A percentile compares a stretch with the other conserved stretches of the same genome.
Evolutionary conservation across 768 basidiomycete species (phyloP).

Genomic region (Leccinum rimulosum): DNA sequence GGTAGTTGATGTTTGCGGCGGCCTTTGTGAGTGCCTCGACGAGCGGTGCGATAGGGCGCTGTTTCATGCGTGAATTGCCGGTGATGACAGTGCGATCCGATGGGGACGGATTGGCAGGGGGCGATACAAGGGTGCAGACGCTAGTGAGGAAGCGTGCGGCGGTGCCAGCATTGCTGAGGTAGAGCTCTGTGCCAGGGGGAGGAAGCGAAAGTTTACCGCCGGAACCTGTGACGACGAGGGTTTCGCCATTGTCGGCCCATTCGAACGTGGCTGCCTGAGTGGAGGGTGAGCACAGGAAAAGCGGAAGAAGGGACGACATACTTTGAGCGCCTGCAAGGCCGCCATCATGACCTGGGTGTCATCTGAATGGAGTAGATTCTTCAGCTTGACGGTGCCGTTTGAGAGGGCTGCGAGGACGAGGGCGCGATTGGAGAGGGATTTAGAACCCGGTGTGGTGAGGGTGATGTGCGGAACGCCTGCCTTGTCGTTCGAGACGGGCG

Average conservation of each 20-base stretch:
- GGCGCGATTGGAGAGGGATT: slow-evolving; percentile 94
- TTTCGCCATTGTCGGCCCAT: slow-evolving; percentile 97
- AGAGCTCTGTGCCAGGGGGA: slow-evolving; percentile 78
- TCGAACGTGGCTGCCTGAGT: slow-evolving; percentile 82
- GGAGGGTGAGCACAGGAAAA: neutral
- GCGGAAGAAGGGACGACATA: slow-evolving; percentile 23
- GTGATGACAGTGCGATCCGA: slow-evolving; percentile 75
- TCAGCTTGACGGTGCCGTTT: slow-evolving; percentile 81
- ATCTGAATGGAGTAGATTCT: slow-evolving; percentile 92
- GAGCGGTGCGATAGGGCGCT: slow-evolving; percentile 93
- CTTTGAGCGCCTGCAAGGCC: slow-evolving; percentile 85
- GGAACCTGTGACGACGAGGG: slow-evolving; percentile 88
- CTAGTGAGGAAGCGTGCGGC: slow-evolving; percentile 97
- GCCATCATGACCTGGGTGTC: slow-evolving; percentile 99
- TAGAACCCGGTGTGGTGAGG: slow-evolving; percentile 96
- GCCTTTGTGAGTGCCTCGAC: slow-evolving; percentile 87
- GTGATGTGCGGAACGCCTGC: slow-evolving; percentile 33
- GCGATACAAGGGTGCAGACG: slow-evolving; percentile 85
- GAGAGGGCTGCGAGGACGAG: slow-evolving; percentile 91
- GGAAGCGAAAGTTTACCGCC: slow-evolving; percentile 78
- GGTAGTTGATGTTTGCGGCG: slow-evolving; percentile 72
- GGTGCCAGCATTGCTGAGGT: slow-evolving; percentile 96
- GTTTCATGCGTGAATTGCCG: slow-evolving; percentile 98
- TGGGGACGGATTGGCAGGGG: slow-evolving; percentile 33
- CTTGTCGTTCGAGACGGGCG: neutral